phyloP scores from a whole-genome alignment of 225 moss, liverwort and hornwort genomes.

The Thuidium tamariscinum region DNA sequence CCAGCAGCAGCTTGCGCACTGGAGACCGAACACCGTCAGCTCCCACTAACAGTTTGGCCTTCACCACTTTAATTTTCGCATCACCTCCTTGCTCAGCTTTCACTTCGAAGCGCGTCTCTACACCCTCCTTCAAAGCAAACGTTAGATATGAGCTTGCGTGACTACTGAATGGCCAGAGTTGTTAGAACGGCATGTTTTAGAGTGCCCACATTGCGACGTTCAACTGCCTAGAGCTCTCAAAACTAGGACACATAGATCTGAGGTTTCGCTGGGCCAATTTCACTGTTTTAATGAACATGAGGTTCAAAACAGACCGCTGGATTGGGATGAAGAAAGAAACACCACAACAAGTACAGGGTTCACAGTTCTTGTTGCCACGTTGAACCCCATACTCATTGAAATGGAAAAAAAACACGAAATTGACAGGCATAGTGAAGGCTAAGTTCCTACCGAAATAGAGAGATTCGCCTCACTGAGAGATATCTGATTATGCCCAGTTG shows the following conservation, averaged over 20 bases:
- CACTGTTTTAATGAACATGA: background rate
- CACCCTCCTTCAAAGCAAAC: slow-evolving; percentile 21
- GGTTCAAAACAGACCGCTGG: background rate
- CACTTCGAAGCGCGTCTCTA: slow-evolving; percentile 20
- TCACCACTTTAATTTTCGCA: slow-evolving; percentile 14
- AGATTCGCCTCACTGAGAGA: background rate
- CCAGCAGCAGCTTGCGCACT: slow-evolving; percentile 39
- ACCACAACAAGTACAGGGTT: background rate
- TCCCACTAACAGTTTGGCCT: slow-evolving; percentile 31
- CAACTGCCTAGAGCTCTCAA: background rate
- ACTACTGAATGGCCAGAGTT: background rate
- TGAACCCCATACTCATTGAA: background rate
- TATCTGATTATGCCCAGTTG: background rate
- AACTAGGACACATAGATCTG: background rate
- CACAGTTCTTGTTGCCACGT: background rate
- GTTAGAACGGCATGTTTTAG: background rate
- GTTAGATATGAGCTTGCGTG: background rate
- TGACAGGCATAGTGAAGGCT: background rate
- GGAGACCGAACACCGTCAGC: slow-evolving; percentile 35
- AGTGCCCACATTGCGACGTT: background rate
- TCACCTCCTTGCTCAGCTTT: background rate
- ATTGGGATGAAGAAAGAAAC: background rate
- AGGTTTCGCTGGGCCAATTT: background rate
- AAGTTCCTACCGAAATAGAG: background rate
- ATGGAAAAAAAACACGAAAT: background rate